Percentiles rank a stretch among this genome's conserved stretches.
Evolutionary conservation across 2,329 filamentous ascomycete genomes (phyloP).

Genomic region (Allantophomopsis lycopodina): DNA sequence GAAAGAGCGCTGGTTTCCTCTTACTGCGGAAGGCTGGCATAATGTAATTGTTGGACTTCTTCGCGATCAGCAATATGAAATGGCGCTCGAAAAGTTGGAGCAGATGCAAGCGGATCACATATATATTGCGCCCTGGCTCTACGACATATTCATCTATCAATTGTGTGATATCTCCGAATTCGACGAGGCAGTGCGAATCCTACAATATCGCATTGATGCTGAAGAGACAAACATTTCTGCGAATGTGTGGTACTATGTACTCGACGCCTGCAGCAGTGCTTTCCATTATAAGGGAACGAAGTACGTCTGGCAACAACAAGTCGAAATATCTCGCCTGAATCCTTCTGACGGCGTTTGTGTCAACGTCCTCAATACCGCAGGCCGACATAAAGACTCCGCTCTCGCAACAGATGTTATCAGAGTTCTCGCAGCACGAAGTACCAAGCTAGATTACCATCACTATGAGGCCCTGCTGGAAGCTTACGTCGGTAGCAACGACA

Average conservation of each 20-base stretch:
- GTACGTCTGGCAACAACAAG: conserved; percentile 58
- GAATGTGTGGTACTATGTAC: conserved; percentile 53
- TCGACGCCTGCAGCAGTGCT: conserved; percentile 59
- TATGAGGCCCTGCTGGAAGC: conserved; percentile 69
- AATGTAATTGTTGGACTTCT: conserved; percentile 61
- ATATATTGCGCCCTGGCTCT: conserved; percentile 56
- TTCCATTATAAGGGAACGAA: conserved; percentile 50
- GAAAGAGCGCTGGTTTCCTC: conserved; percentile 56
- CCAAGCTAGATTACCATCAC: conserved; percentile 49
- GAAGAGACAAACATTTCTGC: conserved; percentile 29
- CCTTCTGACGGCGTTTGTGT: conserved; percentile 52
- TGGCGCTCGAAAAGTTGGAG: conserved; percentile 60
- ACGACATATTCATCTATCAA: conserved; percentile 62
- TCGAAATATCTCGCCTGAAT: conserved; percentile 42
- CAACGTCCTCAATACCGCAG: conserved; percentile 59
- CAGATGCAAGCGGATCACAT: conserved; percentile 44
- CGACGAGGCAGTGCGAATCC: conserved; percentile 60
- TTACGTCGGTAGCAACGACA: conserved; percentile 45
- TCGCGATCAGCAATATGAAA: conserved; percentile 70
- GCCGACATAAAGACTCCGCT: conserved; percentile 49
- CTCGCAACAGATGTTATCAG: conserved; percentile 62
- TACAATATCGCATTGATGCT: conserved; percentile 39
- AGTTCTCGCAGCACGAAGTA: conserved; percentile 42
- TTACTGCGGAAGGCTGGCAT: conserved; percentile 48
- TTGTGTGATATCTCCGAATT: conserved; percentile 61